Conservation (phyloP, 768 basidiomycete genomes). For the Leccinum ochraceum region DNA sequence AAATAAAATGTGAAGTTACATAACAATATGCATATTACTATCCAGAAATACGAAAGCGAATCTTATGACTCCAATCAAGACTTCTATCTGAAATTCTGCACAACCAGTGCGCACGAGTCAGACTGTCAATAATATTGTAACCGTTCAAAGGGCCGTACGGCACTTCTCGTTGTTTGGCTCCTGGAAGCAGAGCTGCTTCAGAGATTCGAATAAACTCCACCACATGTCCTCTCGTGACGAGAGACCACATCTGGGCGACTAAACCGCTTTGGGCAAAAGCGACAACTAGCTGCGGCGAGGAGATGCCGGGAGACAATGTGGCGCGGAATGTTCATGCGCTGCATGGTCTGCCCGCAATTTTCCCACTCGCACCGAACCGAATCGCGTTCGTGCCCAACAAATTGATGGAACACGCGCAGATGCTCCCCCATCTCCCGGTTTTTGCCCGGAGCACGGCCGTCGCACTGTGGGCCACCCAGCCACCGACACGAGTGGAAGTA, state of each 20-base stretch:
- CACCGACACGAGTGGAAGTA: constrained; percentile 21
- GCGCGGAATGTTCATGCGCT: constrained; percentile 33
- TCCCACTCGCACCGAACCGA: constrained; percentile 27
- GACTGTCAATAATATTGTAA: not conserved
- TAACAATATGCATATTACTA: constrained; percentile 11
- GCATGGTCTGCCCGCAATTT: constrained; percentile 22
- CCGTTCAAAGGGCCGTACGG: not conserved
- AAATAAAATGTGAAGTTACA: constrained; percentile 6
- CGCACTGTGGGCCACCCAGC: constrained; percentile 24
- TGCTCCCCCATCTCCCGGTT: constrained; percentile 35
- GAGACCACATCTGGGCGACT: constrained; percentile 30
- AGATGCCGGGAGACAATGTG: constrained; percentile 33
- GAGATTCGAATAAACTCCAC: not conserved
- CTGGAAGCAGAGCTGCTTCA: not conserved
- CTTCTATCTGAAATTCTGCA: not conserved
- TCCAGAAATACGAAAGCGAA: constrained; percentile 7
- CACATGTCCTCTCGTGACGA: constrained; percentile 29
- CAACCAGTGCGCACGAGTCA: not conserved
- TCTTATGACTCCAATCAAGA: not conserved
- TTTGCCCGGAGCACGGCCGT: constrained; percentile 27
- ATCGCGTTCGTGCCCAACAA: constrained; percentile 31
- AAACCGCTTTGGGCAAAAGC: constrained; percentile 24
- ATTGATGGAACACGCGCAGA: constrained; percentile 20
- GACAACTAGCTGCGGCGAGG: constrained; percentile 24
- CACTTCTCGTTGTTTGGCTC: constrained; percentile 1